These are phyloP conservation scores for Dactylellina drechsleri DNA, from an alignment of 2,329 filamentous ascomycete genomes.

Conservation along the genomic window DNA sequence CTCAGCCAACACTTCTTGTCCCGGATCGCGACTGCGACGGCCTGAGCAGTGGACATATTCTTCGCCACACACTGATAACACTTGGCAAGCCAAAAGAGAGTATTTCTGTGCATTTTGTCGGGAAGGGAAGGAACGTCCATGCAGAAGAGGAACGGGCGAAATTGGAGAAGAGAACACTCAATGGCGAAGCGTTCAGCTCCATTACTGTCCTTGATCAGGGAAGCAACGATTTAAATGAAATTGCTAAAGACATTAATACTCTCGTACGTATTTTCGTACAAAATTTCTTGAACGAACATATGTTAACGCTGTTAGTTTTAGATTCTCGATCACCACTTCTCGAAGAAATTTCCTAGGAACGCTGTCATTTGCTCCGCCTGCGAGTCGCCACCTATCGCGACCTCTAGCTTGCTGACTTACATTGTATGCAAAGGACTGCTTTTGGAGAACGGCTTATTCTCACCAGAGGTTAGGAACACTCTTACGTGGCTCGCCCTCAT, in stretches of 20 bases:
- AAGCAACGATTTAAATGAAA: conserved; percentile 10
- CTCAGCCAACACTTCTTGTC: conserved; percentile 66
- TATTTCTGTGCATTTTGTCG: conserved; percentile 70
- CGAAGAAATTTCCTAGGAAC: conserved; percentile 69
- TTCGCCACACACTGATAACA: conserved; percentile 69
- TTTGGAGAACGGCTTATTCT: conserved; percentile 62
- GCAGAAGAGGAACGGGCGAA: conserved; percentile 66
- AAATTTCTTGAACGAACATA: neutral
- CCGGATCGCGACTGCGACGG: conserved; percentile 78
- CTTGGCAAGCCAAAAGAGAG: conserved; percentile 68
- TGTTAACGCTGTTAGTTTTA: conserved; percentile 59
- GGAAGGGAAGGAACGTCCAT: conserved; percentile 71
- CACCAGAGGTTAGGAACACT: conserved; percentile 65
- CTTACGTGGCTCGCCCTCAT: conserved; percentile 73
- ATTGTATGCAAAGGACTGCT: conserved; percentile 66
- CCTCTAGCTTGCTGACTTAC: conserved; percentile 72
- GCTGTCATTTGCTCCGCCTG: conserved; percentile 71
- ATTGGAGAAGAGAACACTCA: conserved; percentile 62
- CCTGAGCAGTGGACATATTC: conserved; percentile 71
- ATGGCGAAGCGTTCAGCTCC: conserved; percentile 66
- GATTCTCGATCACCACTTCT: conserved; percentile 74
- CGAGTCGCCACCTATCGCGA: conserved; percentile 73
- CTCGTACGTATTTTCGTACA: conserved; percentile 5
- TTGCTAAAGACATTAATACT: conserved; percentile 4
- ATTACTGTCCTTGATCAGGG: conserved; percentile 66